Conservation (phyloP, 768 basidiomycete species). For the Sporobolomyces phaffii region DNA sequence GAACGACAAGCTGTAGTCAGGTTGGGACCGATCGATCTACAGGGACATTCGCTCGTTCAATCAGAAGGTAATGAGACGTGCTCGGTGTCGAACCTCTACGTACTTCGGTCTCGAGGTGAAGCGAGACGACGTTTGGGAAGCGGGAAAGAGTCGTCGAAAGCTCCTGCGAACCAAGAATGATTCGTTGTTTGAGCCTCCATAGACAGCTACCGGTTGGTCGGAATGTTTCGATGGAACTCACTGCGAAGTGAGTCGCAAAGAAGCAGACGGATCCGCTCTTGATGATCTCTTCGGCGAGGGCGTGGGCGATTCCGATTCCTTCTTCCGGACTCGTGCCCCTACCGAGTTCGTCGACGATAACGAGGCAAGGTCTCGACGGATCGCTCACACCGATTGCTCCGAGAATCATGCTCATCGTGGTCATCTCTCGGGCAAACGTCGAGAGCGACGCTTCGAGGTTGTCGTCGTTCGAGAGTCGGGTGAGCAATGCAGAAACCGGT, state of each 20-base stretch:
- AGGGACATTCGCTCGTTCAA: too few species aligned
- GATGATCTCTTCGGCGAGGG: slow-evolving; percentile 53
- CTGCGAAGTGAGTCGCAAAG: slow-evolving; percentile 68
- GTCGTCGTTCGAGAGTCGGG: slow-evolving; percentile 87
- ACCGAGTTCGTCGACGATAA: slow-evolving; percentile 86
- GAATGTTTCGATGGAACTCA: not conserved
- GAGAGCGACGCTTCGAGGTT: slow-evolving; percentile 81
- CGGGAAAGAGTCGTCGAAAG: slow-evolving; percentile 67
- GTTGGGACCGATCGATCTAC: slow-evolving; percentile 30
- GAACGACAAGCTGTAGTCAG: slow-evolving; percentile 44
- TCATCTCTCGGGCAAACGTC: slow-evolving; percentile 95
- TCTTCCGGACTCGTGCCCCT: slow-evolving; percentile 70
- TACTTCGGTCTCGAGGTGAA: slow-evolving; percentile 37
- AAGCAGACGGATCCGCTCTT: slow-evolving; percentile 70
- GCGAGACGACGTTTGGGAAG: slow-evolving; percentile 70
- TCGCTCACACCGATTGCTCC: slow-evolving; percentile 56
- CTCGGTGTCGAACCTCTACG: too few species aligned
- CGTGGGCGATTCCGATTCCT: slow-evolving; percentile 54
- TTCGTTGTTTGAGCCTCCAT: not conserved
- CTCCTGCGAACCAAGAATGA: slow-evolving; percentile 64
- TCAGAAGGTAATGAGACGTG: too few species aligned
- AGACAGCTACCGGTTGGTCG: not conserved
- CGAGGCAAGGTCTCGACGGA: slow-evolving; percentile 51
- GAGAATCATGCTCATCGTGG: slow-evolving; percentile 52
- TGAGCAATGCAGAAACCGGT: slow-evolving; percentile 74